Evolutionary conservation across 2,329 filamentous ascomycete genomes (phyloP).

Genomic region (Hypoxylon sp.): DNA sequence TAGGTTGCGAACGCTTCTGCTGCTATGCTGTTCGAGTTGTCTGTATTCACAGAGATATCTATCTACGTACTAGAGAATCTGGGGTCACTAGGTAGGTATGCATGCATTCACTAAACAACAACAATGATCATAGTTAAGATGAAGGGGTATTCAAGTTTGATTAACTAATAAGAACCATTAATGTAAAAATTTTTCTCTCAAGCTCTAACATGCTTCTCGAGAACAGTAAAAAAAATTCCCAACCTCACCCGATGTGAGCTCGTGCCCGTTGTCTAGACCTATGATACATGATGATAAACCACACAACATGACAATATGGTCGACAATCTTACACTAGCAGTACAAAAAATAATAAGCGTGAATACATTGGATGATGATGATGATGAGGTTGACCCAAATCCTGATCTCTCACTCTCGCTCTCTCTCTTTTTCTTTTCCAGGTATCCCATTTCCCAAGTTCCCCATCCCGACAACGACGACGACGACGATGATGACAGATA

Average conservation of each 20-base stretch:
- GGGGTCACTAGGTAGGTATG: not conserved
- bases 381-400: slow-evolving; percentile 13
- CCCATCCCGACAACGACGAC: no score
- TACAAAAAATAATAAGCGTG: slow-evolving; percentile 30
- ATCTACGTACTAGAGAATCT: no score
- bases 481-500: no score
- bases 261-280: slow-evolving; percentile 38
- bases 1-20: no score
- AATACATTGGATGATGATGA: slow-evolving; percentile 33
- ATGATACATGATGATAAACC: slow-evolving; percentile 28
- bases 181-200: no score
- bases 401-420: slow-evolving; percentile 3
- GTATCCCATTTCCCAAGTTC: no score
- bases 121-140: not conserved
- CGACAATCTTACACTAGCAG: slow-evolving; percentile 37
- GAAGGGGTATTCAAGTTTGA: no score
- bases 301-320: slow-evolving; percentile 31
- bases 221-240: slow-evolving; percentile 9
- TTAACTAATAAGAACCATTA: slow-evolving; percentile 28
- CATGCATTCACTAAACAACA: not conserved
- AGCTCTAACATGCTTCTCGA: no score
- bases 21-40: no score
- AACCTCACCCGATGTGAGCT: slow-evolving; percentile 27
- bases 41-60: no score
- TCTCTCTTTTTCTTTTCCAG: slow-evolving; percentile 12